Percentiles rank a stretch among this genome's conserved stretches.
phyloP scores from a whole-genome alignment of 2,329 filamentous ascomycete genomes.

The Sporothrix curviconia region DNA sequence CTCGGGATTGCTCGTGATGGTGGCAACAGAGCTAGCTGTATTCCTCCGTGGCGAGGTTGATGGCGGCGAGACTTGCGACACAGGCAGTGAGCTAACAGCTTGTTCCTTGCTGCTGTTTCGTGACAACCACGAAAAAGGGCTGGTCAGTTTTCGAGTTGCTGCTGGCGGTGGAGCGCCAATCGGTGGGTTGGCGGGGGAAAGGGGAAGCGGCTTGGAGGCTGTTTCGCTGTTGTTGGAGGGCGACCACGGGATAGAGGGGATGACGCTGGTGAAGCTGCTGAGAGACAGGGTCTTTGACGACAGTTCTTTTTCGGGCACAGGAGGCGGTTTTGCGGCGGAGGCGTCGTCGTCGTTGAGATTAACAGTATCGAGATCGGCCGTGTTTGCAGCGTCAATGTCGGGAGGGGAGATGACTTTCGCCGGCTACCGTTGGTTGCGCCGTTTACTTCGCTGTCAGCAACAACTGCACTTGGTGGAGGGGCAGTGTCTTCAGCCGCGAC shows the following conservation, averaged over 20 bases:
- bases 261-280: conserved; percentile 64
- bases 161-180: conserved; percentile 32
- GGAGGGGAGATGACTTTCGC: conserved; percentile 35
- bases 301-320: conserved; percentile 9
- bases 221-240: conserved; percentile 42
- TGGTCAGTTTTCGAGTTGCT: conserved; percentile 64
- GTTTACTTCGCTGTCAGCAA: background rate
- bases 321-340: background rate
- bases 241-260: conserved; percentile 69
- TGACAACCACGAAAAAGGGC: conserved; percentile 81
- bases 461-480: background rate
- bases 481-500: conserved; percentile 18
- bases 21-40: conserved; percentile 73
- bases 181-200: conserved; percentile 24
- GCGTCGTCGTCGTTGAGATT: conserved; percentile 56
- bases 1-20: conserved; percentile 73
- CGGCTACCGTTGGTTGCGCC: conserved; percentile 13
- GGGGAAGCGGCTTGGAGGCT: conserved; percentile 36
- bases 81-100: conserved; percentile 36
- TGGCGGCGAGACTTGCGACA: conserved; percentile 41
- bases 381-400: conserved; percentile 38
- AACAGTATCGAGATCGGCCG: conserved; percentile 49
- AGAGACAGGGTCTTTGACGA: conserved; percentile 52
- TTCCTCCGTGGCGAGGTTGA: conserved; percentile 54
- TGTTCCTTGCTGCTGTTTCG: conserved; percentile 57